Evolutionary conservation across 2,329 filamentous ascomycete genomes (phyloP).

Genomic region (Pseudogymnoascus sp.): DNA sequence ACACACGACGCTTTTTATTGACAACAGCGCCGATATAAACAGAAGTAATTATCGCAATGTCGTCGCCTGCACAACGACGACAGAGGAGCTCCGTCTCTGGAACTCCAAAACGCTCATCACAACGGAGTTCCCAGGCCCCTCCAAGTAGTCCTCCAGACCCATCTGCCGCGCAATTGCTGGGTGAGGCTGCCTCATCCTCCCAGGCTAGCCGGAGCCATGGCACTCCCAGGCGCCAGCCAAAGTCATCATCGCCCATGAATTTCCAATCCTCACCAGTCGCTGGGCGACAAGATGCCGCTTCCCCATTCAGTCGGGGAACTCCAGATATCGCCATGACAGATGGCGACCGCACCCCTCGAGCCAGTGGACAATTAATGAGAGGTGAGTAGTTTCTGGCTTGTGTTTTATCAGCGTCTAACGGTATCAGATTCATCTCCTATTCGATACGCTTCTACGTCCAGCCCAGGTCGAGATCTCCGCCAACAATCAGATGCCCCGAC

Average conservation of each 20-base stretch:
- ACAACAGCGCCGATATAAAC: constrained; percentile 4
- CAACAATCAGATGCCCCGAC: constrained; percentile 65
- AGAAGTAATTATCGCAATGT: constrained; percentile 40
- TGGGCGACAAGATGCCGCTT: constrained; percentile 40
- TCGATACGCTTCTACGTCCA: constrained; percentile 83
- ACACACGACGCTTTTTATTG: neutral
- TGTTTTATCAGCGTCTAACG: neutral
- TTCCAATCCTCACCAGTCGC: constrained; percentile 55
- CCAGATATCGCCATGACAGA: constrained; percentile 49
- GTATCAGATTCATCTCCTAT: constrained; percentile 79
- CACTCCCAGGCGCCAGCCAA: constrained; percentile 43
- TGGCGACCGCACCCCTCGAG: constrained; percentile 63
- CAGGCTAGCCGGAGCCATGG: constrained; percentile 23
- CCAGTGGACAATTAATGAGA: constrained; percentile 48
- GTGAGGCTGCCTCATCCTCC: constrained; percentile 29
- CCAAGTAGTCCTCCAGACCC: constrained; percentile 38
- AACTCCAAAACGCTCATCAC: constrained; percentile 48
- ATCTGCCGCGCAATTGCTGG: constrained; percentile 29
- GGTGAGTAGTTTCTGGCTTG: constrained; percentile 41
- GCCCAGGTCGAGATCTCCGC: constrained; percentile 56
- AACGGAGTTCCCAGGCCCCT: constrained; percentile 47
- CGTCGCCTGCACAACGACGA: constrained; percentile 50
- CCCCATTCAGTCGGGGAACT: constrained; percentile 38
- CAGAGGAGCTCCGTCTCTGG: constrained; percentile 46
- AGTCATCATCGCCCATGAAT: constrained; percentile 78